Base-by-base conservation (phyloP, 805 yeast species). In the Starmerella sp. region DNA sequence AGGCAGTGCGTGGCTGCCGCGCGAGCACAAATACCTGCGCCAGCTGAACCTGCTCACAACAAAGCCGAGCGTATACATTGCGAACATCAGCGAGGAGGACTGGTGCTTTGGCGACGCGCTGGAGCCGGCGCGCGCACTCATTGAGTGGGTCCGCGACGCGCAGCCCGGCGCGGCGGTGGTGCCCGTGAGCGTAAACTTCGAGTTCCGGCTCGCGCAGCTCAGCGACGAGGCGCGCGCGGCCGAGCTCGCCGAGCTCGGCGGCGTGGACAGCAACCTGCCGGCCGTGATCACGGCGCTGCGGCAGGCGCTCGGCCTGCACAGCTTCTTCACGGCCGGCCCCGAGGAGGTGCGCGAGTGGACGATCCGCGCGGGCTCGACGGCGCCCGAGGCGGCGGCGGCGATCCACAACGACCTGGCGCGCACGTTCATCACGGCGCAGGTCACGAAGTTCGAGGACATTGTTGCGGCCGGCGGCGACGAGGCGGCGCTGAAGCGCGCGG, bases 271-370 rank as follows among this genome's bases (percentile, higher is more conserved):
- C 39, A 81, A 82, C 9, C 71, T 86, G 50, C 83, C 87, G n/a
- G 69, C 70, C 50, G 79, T 84, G 46, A 82, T 87, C 41, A 67
- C 71, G 15, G 74, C 77, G 56, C 83, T 88, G 85, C 77, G 95
- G 66, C 68, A 73, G 56, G 77, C 80, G 55, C 73, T 89, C 56
- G 79, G 82, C 52, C 73, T 89, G 66, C 85, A 87, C 28, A 84
- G 95, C 42, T 89, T 79, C 69, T 89, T 84, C 71, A 89, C 97
- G 0, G 86, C 95, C 66, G 96, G 96, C 32, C 49, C 47, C 30
- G 74, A 76, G 51, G 96, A 89, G 69, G 90, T 85, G 9, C 75
- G 91, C 65, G 95, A 89, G 68, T 89, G 97, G 97, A 84, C 89
- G 15, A 75, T 89, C 53, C 77, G 90, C 66, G 74, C 75, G 52